A percentile compares a stretch with the other conserved stretches of the same genome.
These are phyloP conservation scores for Xylariaceae sp. DNA, from an alignment of 2,329 filamentous ascomycete genomes.

Conservation along the genomic window DNA sequence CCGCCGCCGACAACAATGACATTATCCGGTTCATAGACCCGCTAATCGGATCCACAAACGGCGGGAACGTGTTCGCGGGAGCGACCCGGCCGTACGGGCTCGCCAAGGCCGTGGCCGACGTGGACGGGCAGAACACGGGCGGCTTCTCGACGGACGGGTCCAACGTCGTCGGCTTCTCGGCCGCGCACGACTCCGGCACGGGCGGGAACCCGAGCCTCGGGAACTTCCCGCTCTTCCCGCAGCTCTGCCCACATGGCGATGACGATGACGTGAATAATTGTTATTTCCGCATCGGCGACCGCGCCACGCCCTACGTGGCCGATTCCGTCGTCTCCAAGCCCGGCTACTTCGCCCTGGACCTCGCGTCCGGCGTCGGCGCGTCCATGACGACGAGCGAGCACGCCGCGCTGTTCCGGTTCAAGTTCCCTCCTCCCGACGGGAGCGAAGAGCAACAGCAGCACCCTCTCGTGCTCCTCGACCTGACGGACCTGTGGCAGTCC, in stretches of 20 bases:
- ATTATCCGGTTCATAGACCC: conserved; percentile 36
- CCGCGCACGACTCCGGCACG: conserved; percentile 40
- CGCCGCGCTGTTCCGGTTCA: conserved; percentile 57
- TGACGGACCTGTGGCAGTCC: conserved; percentile 54
- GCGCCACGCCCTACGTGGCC: conserved; percentile 36
- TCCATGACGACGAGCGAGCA: conserved; percentile 58
- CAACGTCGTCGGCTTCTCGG: conserved; percentile 46
- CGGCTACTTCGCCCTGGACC: conserved; percentile 53
- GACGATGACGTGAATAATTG: conserved; percentile 53
- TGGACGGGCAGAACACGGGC: conserved; percentile 40
- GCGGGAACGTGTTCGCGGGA: conserved; percentile 54
- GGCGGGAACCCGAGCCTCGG: conserved; percentile 41
- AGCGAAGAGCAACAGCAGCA: conserved; percentile 17
- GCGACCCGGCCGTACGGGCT: conserved; percentile 51
- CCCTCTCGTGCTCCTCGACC: conserved; percentile 53
- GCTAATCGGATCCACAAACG: conserved; percentile 50
- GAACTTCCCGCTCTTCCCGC: conserved; percentile 43
- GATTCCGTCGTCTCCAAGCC: conserved; percentile 43
- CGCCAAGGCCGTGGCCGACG: conserved; percentile 52
- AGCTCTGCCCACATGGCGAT: conserved; percentile 35
- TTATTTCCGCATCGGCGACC: conserved; percentile 44
- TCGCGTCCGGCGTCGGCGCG: conserved; percentile 47
- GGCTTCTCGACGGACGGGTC: conserved; percentile 43
- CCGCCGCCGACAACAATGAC: conserved; percentile 22
- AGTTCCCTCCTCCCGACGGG: conserved; percentile 38